Evolutionary conservation across 2,329 filamentous ascomycete genomes (phyloP), one percentile per base, ranked within the genome.

Genomic region (Ophiostoma himal-ulmi): DNA sequence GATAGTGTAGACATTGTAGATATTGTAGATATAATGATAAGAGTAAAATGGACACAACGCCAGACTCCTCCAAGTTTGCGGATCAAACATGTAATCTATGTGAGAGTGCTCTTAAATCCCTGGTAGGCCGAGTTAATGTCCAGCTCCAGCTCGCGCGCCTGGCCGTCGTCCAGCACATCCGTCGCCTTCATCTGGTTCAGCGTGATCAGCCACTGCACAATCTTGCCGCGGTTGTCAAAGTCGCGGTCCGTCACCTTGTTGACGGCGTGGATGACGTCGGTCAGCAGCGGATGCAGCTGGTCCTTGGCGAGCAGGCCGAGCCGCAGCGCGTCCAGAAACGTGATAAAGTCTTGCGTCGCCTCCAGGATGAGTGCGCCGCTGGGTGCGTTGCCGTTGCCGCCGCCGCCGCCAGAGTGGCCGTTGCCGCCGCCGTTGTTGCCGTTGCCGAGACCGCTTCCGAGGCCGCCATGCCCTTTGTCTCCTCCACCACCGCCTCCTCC

Each of bases 301-400:
- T 98, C 94, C 78, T 99, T 99, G 67, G 94, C 94, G 13, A 96
- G 84, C 76, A 98, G 88, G 64, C 94, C 94, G 70, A 99, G 88
- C 78, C 94, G 94, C 75, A 99, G 86, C 20, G 95, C 96, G 78
- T 99, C 95, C 69, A 99, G 86, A 77, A 99, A 94, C 0, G 95
- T 99, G 79, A 99, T 99, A 79, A 99, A 99, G 79, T 97, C 96
- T 79, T 99, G 94, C 0, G 94, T 98, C 1, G 95, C 95, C 74
- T 94, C 90, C 60, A 96, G 83, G 71, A 98, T 96, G 48, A 97
- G 80, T 3, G 88, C 82, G 11, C 88, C 86, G 73, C 84, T 86
- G 48, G 83, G 62, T 8, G 62, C 62, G 36, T 39, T 65, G 36
- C 34, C 17, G 17, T 20, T 37, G 34, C 84, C n/a, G 80, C 57